phyloP scores from a whole-genome alignment of 164 flowering plant genomes.

The Vitis cinerea region DNA sequence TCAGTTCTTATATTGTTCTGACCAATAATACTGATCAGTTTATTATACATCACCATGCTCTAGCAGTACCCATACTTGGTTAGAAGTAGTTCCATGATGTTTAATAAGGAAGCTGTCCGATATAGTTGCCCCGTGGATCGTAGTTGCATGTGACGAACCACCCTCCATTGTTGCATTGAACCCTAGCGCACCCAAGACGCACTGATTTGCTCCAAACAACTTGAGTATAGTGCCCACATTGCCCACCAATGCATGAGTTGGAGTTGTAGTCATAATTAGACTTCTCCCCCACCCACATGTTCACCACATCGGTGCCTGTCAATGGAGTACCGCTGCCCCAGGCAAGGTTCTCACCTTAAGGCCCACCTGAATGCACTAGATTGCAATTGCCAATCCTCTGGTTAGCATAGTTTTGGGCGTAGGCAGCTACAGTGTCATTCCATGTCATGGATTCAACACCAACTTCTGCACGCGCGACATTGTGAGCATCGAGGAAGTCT shows the following conservation, averaged over 20 bases:
- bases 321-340: too few species aligned
- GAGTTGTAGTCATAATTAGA: conserved; percentile 23
- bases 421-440: conserved; percentile 19
- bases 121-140: conserved; percentile 36
- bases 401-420: conserved; percentile 23
- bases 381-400: conserved; percentile 14
- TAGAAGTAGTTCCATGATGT: too few species aligned
- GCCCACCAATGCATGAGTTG: conserved; percentile 24
- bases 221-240: conserved; percentile 53
- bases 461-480: conserved; percentile 16
- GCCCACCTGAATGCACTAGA: conserved; percentile 22
- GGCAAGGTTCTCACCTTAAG: conserved; percentile 37
- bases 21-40: too few species aligned
- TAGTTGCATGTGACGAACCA: conserved; percentile 40
- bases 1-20: too few species aligned
- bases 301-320: conserved; percentile 21
- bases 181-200: conserved; percentile 43
- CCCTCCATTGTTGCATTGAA: conserved; percentile 17
- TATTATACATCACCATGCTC: too few species aligned
- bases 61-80: too few species aligned
- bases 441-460: conserved; percentile 13
- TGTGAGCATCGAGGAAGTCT: conserved; percentile 25
- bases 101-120: too few species aligned
- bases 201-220: conserved; percentile 34
- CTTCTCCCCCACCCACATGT: conserved; percentile 31